Conservation (phyloP, 2,329 filamentous ascomycete species). For the Fusarium sp. region DNA sequence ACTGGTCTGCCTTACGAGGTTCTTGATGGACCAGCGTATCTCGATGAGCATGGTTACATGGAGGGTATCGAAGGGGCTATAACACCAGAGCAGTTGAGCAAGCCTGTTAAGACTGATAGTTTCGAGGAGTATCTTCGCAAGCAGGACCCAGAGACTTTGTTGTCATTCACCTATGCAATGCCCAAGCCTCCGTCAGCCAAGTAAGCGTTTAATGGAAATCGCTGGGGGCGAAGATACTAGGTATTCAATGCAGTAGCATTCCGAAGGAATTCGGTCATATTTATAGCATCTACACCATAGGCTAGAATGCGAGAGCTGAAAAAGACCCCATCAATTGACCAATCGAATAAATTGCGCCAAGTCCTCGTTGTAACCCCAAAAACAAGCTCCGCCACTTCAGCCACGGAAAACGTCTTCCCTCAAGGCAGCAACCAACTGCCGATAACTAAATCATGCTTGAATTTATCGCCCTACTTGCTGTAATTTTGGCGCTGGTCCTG, state of each 20-base stretch:
- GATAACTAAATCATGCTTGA: background rate
- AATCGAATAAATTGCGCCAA: background rate
- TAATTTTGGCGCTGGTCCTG: background rate
- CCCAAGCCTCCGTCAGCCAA: background rate
- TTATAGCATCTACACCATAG: background rate
- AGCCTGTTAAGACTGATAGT: slow-evolving; percentile 38
- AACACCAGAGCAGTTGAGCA: slow-evolving; percentile 50
- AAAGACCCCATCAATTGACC: accelerated
- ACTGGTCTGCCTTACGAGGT: slow-evolving; percentile 49
- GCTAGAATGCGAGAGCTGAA: background rate
- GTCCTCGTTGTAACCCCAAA: background rate
- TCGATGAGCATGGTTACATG: slow-evolving; percentile 53
- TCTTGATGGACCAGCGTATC: slow-evolving; percentile 46
- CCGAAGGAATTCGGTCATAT: background rate
- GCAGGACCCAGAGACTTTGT: slow-evolving; percentile 14
- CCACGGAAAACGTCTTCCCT: background rate
- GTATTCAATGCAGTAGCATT: background rate
- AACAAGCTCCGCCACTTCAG: background rate
- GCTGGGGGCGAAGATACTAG: too few relatives aligned
- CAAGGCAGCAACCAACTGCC: background rate
- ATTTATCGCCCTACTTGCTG: background rate
- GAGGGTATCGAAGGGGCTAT: slow-evolving; percentile 50
- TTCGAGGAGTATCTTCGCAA: slow-evolving; percentile 45
- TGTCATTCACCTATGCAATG: background rate
- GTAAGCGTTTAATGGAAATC: background rate